These are phyloP conservation scores for Vitis vinifera DNA, from an alignment of 164 flowering plant species.

Conservation along the genomic window ASM3070453v1 NC_081807.1:4321001-4321500, in stretches of 20 bases:
- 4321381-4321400: constrained; percentile 64
- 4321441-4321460: constrained; percentile 87
- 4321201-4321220: constrained; percentile 95
- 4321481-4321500: constrained; percentile 6
- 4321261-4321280: constrained; percentile 70
- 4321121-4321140: background rate
- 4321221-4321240: constrained; percentile 84
- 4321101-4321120: constrained; percentile 48
- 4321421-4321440: constrained; percentile 82
- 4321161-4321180: background rate
- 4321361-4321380: constrained; percentile 86
- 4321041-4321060: constrained; percentile 50
- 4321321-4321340: constrained; percentile 67
- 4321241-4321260: constrained; percentile 70
- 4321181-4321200: constrained; percentile 7
- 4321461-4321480: constrained; percentile 64
- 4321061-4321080: constrained; percentile 68
- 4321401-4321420: constrained; percentile 78
- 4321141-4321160: background rate
- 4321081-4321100: constrained; percentile 89
- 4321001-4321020: constrained; percentile 41
- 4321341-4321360: constrained; percentile 91
- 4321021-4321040: constrained; percentile 41
- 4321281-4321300: constrained; percentile 69
- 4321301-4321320: constrained; percentile 59